Evolutionary conservation across 805 yeast species (phyloP).

Genomic region (Hanseniaspora clermontiae): DNA sequence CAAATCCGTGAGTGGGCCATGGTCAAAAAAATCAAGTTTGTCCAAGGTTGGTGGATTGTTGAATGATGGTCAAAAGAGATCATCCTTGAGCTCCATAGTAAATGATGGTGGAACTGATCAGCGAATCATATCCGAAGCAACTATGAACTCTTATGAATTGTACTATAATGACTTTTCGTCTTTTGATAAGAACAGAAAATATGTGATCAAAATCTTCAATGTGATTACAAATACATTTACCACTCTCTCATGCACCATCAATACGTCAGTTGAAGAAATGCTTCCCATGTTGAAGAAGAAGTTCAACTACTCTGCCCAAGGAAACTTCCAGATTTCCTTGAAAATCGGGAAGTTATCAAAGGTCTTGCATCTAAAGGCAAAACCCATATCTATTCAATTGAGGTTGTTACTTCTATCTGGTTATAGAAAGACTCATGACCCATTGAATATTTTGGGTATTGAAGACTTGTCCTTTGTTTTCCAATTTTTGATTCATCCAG

Average conservation of each 20-base stretch:
- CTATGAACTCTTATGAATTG: slow-evolving; percentile 27
- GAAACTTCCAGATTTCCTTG: slow-evolving; percentile 64
- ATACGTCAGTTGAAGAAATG: slow-evolving; percentile 64
- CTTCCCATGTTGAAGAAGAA: slow-evolving; percentile 61
- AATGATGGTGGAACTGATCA: background rate
- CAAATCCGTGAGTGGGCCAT: background rate
- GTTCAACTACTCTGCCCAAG: slow-evolving; percentile 55
- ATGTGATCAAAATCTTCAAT: slow-evolving; percentile 57
- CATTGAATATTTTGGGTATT: slow-evolving; percentile 63
- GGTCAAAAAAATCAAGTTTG: background rate
- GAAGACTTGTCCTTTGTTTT: slow-evolving; percentile 74
- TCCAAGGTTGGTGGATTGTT: background rate
- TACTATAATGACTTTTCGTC: slow-evolving; percentile 29
- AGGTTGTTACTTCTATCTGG: slow-evolving; percentile 65
- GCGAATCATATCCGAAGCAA: slow-evolving; percentile 20
- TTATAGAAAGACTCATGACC: slow-evolving; percentile 55
- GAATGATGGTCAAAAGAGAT: background rate
- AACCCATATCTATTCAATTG: slow-evolving; percentile 66
- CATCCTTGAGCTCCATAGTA: background rate
- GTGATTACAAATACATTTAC: slow-evolving; percentile 74
- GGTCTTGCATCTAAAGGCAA: slow-evolving; percentile 56
- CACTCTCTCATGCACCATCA: slow-evolving; percentile 66
- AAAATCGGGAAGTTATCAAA: slow-evolving; percentile 67
- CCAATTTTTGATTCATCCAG: slow-evolving; percentile 60
- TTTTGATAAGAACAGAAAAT: slow-evolving; percentile 24